Evolutionary conservation across 306 rosid genomes (phyloP), one percentile per base, ranked within the genome.

Genomic region (Inga leiocalycina): DNA sequence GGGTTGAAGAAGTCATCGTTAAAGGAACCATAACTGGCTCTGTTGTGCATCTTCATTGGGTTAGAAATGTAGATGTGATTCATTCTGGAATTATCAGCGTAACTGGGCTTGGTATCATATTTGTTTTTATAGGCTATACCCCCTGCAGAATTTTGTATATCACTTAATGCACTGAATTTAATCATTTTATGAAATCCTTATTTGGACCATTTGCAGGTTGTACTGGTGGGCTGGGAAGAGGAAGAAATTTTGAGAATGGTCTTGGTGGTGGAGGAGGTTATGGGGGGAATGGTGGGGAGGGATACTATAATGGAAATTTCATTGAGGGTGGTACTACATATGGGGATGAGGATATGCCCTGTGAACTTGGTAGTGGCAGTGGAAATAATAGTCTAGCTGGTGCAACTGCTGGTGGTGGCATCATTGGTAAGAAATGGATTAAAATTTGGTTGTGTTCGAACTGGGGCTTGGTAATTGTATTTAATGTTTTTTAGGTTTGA

Each of bases 311-410:
- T 51, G 98, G 97, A 20, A 91, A 76, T 79, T 96, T 87, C 77
- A 89, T 94, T 84, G 97, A 94, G 20, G 99, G 99, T 14, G 99
- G 99, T 83, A 77, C 56, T 69, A 71, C 90, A 22, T 91, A 96
- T 80, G 99, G 99, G 78, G 88, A 96, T 90, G 93, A 85, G 75
- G 94, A 91, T 84, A 85, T 96, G 78, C 99, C 99, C 4, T 96
- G 99, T 86, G 95, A 96, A 86, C 99, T 96, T 81, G 99, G 99
- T 64, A 96, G 99, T 75, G 99, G 99, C 81, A 96, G 99, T 84
- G 99, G 99, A 73, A 92, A 96, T 89, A 87, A 73, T 79, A 96
- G 91, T 78, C 65, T 90, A 68, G 98, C 92, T 69, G 96, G 97
- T 84, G 94, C 92, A 80, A 96, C 98, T 45, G 84, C 94, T 5